phyloP scores from a whole-genome alignment of 1,284 basidiomycete species.

The Melampsora abietis-canadensis region DNA sequence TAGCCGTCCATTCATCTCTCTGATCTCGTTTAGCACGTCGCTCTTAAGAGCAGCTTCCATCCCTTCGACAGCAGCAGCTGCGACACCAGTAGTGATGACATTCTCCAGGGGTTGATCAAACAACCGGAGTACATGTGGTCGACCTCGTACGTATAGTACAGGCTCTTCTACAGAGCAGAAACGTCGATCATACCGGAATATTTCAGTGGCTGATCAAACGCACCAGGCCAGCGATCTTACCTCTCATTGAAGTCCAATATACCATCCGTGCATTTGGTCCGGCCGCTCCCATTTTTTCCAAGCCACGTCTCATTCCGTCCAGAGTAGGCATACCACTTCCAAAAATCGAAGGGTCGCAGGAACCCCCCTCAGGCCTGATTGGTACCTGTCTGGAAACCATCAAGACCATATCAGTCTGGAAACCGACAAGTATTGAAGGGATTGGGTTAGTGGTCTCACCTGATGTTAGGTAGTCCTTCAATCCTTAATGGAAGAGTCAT shows the following conservation, averaged over 20 bases:
- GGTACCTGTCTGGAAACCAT: conserved; percentile 35
- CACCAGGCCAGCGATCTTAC: conserved; percentile 10
- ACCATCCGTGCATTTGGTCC: conserved; percentile 69
- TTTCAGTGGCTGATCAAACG: not conserved
- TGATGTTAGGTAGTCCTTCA: conserved; percentile 43
- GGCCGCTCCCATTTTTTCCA: conserved; percentile 74
- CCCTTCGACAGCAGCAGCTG: conserved; percentile 81
- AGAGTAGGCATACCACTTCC: conserved; percentile 30
- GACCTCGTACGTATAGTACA: conserved; percentile 60
- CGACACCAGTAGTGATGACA: conserved; percentile 84
- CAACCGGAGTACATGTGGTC: conserved; percentile 89
- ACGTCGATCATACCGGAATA: conserved; percentile 43
- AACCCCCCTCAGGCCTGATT: conserved; percentile 19
- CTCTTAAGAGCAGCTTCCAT: conserved; percentile 89
- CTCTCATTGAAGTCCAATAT: conserved; percentile 86
- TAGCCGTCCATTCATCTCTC: conserved; percentile 71
- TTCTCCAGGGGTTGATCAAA: conserved; percentile 85
- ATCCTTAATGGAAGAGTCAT: conserved; percentile 66
- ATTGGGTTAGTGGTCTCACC: not conserved
- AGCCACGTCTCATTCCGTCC: conserved; percentile 70
- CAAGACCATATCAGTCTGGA: not conserved
- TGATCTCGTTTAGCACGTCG: conserved; percentile 80
- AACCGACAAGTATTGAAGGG: not conserved
- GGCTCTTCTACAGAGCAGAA: conserved; percentile 34
- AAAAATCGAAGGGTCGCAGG: conserved; percentile 38